Conservation (phyloP, 2,329 filamentous ascomycete species). For the Penicillium glabrum region DNA sequence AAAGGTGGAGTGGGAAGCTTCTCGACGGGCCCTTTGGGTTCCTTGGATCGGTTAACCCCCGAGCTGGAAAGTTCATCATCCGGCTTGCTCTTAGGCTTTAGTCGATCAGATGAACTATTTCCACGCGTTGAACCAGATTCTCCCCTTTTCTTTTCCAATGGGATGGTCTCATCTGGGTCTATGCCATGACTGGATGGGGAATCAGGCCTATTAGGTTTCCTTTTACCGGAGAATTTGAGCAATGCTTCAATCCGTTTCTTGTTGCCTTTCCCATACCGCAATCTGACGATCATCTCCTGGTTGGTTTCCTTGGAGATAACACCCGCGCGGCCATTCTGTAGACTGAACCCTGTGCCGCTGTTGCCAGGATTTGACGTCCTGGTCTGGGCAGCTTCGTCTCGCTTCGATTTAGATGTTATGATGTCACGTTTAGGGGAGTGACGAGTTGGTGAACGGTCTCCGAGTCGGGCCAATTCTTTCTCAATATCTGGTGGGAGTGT, state of each 20-base stretch:
- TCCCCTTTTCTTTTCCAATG: constrained; percentile 18
- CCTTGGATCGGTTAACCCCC: constrained; percentile 37
- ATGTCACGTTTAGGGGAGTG: constrained; percentile 22
- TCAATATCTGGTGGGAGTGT: constrained; percentile 58
- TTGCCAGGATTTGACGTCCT: constrained; percentile 6
- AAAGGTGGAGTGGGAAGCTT: constrained; percentile 38
- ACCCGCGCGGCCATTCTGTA: constrained; percentile 5
- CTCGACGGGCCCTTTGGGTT: constrained; percentile 29
- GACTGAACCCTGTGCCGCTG: constrained; percentile 6
- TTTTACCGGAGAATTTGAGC: constrained; percentile 45
- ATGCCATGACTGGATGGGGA: constrained; percentile 24
- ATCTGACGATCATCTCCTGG: constrained; percentile 46
- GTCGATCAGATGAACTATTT: constrained; percentile 11
- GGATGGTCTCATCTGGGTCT: constrained; percentile 19
- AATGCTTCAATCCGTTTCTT: constrained; percentile 49
- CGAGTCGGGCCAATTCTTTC: constrained; percentile 49
- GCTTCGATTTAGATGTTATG: constrained; percentile 16
- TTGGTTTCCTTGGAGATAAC: constrained; percentile 7
- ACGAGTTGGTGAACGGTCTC: constrained; percentile 32
- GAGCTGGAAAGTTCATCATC: constrained; percentile 29
- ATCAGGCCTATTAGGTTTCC: constrained; percentile 27
- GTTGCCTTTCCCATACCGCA: constrained; percentile 54
- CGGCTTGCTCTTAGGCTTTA: constrained; percentile 17
- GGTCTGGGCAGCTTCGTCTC: constrained; percentile 3
- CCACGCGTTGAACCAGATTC: constrained; percentile 7